Base-by-base conservation (phyloP, 352 stramenopile species). In the Phytophthora citricola region DNA sequence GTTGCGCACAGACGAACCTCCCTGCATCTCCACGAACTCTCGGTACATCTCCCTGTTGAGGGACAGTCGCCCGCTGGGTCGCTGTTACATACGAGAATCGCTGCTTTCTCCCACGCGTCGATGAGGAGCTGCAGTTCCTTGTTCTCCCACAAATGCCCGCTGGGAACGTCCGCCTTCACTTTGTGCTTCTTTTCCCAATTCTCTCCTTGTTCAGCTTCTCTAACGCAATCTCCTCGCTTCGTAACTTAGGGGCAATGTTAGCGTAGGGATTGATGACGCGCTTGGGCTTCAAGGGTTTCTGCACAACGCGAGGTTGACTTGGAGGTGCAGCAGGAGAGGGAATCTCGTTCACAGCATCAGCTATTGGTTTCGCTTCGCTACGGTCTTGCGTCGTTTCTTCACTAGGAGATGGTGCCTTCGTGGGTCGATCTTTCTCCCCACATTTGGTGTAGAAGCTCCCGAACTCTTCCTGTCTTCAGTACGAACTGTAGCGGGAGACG, bases 21-120 rank as follows among this genome's bases (percentile, higher is more conserved):
- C 73, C 48, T 81, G 65, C 53, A 81, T 65, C 24, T 54, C 59
- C 12, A 73, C 53, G 43, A 78, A 81, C 34, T 71, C 73, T 8
- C 62, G 69, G 48, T 76, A 76, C 62, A 81, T 75, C 27, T 76
- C 66, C 38, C 59, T 63, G n/a, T 77, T 71, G 9, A 81, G 58
- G 5, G 73, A 78, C 57, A 69, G 15, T 15, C 56, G 61, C 17
- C 26, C 3, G 40, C 40, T 8, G 58, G 58, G 17, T 64, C 39
- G 10, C 65, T 74, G 17, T 71, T 67, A 27, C 50, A 63, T 39
- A 81, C 44, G 6, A 73, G 27, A 49, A 46, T 68, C n/a, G 66
- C 66, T 26, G 73, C 73, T 41, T 66, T 75, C 44, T 81, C 73
- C 73, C 73, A 81, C 27, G 73, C 66, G n/a, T 76, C 41, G 31